A percentile compares a stretch with the other conserved stretches of the same genome.
These are phyloP conservation scores for Populus hybrid DNA, from an alignment of 441 rosid species.

Conservation along the genomic window DNA sequence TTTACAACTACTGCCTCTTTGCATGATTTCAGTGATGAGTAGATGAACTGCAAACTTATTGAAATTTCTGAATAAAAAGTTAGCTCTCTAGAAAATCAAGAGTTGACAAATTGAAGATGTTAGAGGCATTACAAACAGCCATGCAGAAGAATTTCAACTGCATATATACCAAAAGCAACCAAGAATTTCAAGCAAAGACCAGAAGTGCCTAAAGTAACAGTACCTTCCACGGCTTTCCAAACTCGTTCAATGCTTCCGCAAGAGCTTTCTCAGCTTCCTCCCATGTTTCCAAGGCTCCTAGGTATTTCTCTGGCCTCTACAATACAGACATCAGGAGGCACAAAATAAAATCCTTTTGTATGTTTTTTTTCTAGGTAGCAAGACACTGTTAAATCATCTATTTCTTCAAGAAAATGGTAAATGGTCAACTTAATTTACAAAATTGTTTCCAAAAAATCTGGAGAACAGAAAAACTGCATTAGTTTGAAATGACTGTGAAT, in stretches of 20 bases:
- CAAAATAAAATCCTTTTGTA: background rate
- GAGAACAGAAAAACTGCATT: too few relatives aligned
- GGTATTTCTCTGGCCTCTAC: conserved; percentile 94
- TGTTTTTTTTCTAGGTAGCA: background rate
- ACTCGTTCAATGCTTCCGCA: conserved; percentile 67
- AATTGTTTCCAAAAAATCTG: background rate
- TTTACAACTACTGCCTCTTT: background rate
- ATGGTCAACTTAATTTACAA: background rate
- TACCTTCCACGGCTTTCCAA: conserved; percentile 94
- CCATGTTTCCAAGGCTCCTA: conserved; percentile 83
- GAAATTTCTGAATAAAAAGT: background rate
- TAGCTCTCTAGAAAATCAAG: background rate
- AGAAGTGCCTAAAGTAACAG: conserved; percentile 10
- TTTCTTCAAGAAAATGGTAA: background rate
- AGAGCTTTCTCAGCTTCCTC: conserved; percentile 90
- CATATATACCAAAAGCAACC: background rate
- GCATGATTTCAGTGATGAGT: background rate
- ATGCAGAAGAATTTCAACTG: background rate
- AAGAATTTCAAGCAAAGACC: conserved; percentile 3
- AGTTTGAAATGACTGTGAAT: too few relatives aligned
- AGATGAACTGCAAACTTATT: background rate
- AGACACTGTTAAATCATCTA: background rate
- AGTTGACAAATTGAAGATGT: background rate
- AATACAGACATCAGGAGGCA: conserved; percentile 20
- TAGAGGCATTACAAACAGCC: background rate